Percentiles rank a stretch among this genome's conserved stretches.
Conservation (phyloP, 441 rosid genomes). For the Pelargonium myrrhifolium region DNA sequence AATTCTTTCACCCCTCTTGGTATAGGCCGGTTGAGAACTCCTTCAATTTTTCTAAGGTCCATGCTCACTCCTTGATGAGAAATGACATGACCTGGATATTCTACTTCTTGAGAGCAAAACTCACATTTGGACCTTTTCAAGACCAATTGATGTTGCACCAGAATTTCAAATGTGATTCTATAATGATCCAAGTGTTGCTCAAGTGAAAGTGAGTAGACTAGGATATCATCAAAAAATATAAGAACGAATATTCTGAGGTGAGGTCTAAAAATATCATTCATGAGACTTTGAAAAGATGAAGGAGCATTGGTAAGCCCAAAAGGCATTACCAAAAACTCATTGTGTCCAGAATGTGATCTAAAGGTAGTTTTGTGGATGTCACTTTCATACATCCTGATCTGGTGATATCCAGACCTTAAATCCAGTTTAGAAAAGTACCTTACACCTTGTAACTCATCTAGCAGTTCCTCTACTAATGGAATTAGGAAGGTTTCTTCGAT, state of each 20-base stretch:
- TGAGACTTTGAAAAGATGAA: neutral
- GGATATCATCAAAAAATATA: too few relatives aligned
- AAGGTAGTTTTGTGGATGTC: neutral
- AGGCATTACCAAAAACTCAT: neutral
- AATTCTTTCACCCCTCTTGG: too few relatives aligned
- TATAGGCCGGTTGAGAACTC: too few relatives aligned
- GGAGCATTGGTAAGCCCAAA: neutral
- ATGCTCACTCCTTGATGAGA: too few relatives aligned
- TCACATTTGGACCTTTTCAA: too few relatives aligned
- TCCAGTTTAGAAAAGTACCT: neutral
- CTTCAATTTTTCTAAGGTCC: too few relatives aligned
- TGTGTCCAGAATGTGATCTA: neutral
- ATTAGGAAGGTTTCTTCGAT: neutral
- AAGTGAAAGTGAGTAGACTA: too few relatives aligned
- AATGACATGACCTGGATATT: too few relatives aligned
- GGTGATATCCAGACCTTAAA: neutral
- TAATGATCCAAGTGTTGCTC: too few relatives aligned
- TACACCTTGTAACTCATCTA: neutral
- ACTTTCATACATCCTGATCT: neutral
- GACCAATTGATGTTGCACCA: too few relatives aligned
- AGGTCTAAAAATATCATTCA: neutral
- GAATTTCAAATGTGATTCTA: too few relatives aligned
- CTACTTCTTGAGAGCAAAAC: too few relatives aligned
- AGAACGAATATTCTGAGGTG: neutral
- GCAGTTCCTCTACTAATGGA: neutral